A percentile compares a stretch with the other conserved stretches of the same genome.
phyloP scores from a whole-genome alignment of 305 asterid genomes.

The Rubia occidens region DNA sequence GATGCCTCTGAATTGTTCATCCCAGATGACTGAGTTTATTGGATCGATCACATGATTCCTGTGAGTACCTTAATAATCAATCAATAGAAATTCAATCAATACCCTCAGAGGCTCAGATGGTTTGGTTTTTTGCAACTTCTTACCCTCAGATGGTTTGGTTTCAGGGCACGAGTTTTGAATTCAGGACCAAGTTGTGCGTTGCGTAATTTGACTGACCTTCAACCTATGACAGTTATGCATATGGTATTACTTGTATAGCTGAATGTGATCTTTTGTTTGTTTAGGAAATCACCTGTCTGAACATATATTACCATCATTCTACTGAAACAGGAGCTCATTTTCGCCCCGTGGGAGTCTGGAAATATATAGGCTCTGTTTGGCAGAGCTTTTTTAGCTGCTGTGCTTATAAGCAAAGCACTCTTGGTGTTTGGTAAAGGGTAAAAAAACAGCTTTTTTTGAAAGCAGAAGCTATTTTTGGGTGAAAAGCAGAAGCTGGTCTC shows the following conservation, averaged over 20 bases:
- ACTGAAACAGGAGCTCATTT: constrained; percentile 98
- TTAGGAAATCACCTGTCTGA: constrained; percentile 6
- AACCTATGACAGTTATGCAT: constrained; percentile 59
- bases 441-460: too few relatives aligned
- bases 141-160: constrained; percentile 57
- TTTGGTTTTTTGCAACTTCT: constrained; percentile 19
- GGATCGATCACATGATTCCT: constrained; percentile 54
- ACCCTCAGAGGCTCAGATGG: not conserved
- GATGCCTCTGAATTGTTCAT: constrained; percentile 2
- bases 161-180: constrained; percentile 79
- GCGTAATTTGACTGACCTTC: constrained; percentile 25
- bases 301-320: constrained; percentile 6
- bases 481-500: too few relatives aligned
- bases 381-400: too few relatives aligned
- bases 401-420: too few relatives aligned
- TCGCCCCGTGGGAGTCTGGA: constrained; percentile 99
- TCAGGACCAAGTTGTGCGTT: constrained; percentile 15
- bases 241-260: constrained; percentile 59
- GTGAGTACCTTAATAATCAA: constrained; percentile 35
- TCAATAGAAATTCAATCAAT: constrained; percentile 3
- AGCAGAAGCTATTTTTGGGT: too few relatives aligned
- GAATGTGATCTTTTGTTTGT: not conserved
- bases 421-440: too few relatives aligned
- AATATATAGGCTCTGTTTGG: too few relatives aligned
- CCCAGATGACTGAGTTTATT: constrained; percentile 55